Evolutionary conservation across 1,284 basidiomycete species (phyloP).

Genomic region (Phenoliferia sp.): DNA sequence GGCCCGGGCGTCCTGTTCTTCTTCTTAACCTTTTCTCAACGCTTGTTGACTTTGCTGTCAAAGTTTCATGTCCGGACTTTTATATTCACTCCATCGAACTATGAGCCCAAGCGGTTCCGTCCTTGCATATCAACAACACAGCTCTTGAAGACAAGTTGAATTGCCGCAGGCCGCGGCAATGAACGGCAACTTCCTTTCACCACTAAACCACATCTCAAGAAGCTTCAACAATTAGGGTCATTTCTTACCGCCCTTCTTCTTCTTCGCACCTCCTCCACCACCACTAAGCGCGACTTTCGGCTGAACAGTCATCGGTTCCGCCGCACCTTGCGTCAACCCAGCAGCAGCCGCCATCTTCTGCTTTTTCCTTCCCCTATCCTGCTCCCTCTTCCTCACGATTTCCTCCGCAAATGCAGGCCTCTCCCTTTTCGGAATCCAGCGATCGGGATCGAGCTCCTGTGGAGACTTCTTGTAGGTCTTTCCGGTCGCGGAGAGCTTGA

Average conservation of each 20-base stretch:
- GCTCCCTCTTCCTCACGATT: slow-evolving; percentile 36
- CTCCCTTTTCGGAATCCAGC: slow-evolving; percentile 36
- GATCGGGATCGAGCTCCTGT: slow-evolving; percentile 10
- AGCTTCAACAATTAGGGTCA: not conserved
- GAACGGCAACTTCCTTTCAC: too few species aligned
- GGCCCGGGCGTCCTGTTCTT: too few species aligned
- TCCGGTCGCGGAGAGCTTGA: too few species aligned
- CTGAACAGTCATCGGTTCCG: slow-evolving; percentile 3
- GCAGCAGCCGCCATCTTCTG: slow-evolving; percentile 18
- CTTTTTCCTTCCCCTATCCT: slow-evolving; percentile 33
- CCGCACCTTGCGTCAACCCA: slow-evolving; percentile 27
- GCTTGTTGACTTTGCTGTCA: too few species aligned
- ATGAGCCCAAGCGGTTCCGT: too few species aligned
- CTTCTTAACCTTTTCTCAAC: too few species aligned
- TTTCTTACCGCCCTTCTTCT: slow-evolving; percentile 31
- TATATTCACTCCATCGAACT: too few species aligned
- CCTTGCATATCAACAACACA: too few species aligned
- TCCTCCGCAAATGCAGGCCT: slow-evolving; percentile 37
- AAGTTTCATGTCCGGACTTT: too few species aligned
- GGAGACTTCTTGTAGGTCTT: not conserved
- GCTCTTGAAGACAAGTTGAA: too few species aligned
- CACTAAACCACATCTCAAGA: too few species aligned
- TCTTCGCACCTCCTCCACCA: slow-evolving; percentile 9
- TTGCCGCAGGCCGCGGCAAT: not conserved
- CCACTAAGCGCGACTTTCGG: not conserved